Conservation (phyloP, 1,284 basidiomycete species). For the Ustilago tritici region DNA sequence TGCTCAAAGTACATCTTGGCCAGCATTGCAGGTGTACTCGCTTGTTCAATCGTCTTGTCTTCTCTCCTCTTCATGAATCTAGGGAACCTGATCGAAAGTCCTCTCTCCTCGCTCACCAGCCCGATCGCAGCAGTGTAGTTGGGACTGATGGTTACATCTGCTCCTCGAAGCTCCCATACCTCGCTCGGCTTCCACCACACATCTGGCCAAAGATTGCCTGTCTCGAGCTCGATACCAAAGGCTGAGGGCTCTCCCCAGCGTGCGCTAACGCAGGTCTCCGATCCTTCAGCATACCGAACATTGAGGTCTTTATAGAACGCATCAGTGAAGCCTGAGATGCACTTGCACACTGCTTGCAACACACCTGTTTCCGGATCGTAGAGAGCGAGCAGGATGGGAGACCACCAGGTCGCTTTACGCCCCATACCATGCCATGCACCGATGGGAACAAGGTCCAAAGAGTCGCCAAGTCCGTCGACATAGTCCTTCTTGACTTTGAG, state of each 20-base stretch:
- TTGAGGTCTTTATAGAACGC: constrained; percentile 77
- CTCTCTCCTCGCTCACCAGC: constrained; percentile 76
- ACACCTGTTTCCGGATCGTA: constrained; percentile 80
- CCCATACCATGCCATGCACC: constrained; percentile 89
- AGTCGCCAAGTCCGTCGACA: constrained; percentile 75
- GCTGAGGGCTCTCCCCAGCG: constrained; percentile 26
- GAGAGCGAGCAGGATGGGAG: constrained; percentile 82
- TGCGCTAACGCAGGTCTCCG: constrained; percentile 36
- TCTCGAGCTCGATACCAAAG: constrained; percentile 51
- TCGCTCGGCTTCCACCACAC: constrained; percentile 81
- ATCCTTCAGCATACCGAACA: constrained; percentile 40
- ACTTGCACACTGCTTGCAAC: constrained; percentile 73
- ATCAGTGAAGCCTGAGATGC: constrained; percentile 83
- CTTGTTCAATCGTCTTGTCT: constrained; percentile 60
- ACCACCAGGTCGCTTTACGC: constrained; percentile 93
- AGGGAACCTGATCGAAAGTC: constrained; percentile 72
- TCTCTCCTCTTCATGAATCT: constrained; percentile 67
- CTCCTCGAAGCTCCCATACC: constrained; percentile 80
- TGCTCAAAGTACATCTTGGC: constrained; percentile 62
- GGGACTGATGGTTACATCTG: constrained; percentile 84
- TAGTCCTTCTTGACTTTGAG: constrained; percentile 79
- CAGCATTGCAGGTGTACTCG: constrained; percentile 52
- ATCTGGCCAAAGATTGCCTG: constrained; percentile 78
- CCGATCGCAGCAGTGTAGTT: constrained; percentile 85
- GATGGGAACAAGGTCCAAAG: constrained; percentile 64